A percentile compares a stretch with the other conserved stretches of the same genome.
Conservation (phyloP, 805 yeast genomes). For the Cyberlindnera xylosilytica region DNA sequence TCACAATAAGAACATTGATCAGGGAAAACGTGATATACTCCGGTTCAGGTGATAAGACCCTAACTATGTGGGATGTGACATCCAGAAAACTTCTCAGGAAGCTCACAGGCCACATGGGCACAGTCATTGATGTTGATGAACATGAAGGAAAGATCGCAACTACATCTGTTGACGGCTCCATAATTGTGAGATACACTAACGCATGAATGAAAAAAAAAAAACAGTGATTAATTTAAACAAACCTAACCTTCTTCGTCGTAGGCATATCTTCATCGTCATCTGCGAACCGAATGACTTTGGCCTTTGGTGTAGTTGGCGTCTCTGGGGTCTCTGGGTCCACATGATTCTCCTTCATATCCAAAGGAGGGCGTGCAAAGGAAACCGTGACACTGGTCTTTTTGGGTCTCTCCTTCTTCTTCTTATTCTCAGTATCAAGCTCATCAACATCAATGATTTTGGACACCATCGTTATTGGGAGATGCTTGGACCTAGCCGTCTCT, state of each 20-base stretch:
- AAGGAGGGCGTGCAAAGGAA: neutral
- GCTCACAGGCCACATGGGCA: constrained; percentile 57
- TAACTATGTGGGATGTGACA: constrained; percentile 58
- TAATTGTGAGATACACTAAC: constrained; percentile 41
- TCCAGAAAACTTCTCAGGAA: constrained; percentile 46
- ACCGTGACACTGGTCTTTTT: neutral
- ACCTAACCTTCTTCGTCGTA: constrained; percentile 3
- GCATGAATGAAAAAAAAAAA: constrained; percentile 1
- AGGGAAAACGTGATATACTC: constrained; percentile 41
- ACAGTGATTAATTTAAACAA: neutral
- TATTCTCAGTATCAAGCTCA: constrained; percentile 1
- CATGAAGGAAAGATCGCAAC: constrained; percentile 43
- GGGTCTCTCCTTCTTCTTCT: neutral
- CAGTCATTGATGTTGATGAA: constrained; percentile 58
- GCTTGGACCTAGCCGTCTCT: neutral
- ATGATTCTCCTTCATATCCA: neutral
- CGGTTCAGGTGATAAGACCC: constrained; percentile 61
- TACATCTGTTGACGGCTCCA: constrained; percentile 53
- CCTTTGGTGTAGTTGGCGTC: neutral
- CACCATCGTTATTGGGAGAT: constrained; percentile 1
- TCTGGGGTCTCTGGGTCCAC: too few species aligned
- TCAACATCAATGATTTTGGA: constrained; percentile 7
- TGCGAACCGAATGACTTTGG: constrained; percentile 7
- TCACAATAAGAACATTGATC: constrained; percentile 47
- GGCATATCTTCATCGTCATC: constrained; percentile 2